phyloP scores from a whole-genome alignment of 2,329 filamentous ascomycete species.

The Pseudogymnoascus sp. region DNA sequence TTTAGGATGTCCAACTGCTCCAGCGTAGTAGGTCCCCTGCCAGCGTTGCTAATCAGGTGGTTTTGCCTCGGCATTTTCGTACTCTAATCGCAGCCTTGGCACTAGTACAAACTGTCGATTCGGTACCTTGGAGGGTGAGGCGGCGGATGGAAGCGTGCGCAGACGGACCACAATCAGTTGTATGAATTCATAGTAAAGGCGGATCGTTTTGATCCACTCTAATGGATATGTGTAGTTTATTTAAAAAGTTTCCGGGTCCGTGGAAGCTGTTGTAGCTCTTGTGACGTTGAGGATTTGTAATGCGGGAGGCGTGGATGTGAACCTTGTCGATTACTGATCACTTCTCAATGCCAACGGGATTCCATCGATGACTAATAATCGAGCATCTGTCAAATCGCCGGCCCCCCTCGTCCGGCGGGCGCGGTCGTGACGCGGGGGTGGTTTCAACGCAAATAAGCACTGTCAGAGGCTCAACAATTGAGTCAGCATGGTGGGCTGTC shows the following conservation, averaged over 20 bases:
- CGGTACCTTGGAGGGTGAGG: slow-evolving; percentile 2
- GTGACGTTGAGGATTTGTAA: neutral
- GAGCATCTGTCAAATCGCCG: neutral
- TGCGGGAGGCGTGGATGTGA: neutral
- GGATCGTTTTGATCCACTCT: slow-evolving; percentile 1
- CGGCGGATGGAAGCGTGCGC: neutral
- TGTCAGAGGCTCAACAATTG: neutral
- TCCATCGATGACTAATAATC: slow-evolving; percentile 2
- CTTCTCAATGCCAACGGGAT: neutral
- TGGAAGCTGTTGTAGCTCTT: neutral
- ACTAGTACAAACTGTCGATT: neutral
- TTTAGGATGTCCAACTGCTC: slow-evolving; percentile 28
- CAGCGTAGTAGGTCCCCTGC: neutral
- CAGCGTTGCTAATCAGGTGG: neutral
- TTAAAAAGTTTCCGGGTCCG: neutral
- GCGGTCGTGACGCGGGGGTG: neutral
- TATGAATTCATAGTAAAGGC: neutral
- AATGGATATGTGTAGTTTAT: neutral
- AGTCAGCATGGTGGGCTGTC: neutral
- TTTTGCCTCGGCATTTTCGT: neutral
- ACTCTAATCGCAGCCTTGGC: slow-evolving; percentile 1
- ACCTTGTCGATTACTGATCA: slow-evolving; percentile 4
- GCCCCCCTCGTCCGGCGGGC: neutral
- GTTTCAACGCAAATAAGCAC: neutral
- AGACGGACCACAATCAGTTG: neutral